Percentiles rank a stretch among this genome's conserved stretches.
phyloP scores from a whole-genome alignment of 495 filamentous ascomycete genomes.

The Neurospora sp. region DNA sequence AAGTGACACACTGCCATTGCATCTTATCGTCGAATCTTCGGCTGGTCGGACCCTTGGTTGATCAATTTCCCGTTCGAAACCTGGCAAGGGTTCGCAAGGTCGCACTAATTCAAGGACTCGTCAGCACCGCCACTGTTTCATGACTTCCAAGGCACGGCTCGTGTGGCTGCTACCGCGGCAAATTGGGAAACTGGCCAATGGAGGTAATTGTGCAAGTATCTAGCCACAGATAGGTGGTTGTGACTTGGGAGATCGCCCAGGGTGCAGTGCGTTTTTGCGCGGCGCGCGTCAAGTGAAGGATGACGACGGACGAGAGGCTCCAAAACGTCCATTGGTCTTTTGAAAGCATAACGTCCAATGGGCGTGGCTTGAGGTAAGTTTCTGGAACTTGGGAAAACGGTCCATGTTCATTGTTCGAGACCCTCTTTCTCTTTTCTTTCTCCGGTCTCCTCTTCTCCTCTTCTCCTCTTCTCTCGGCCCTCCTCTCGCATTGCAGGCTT shows the following conservation, averaged over 20 bases:
- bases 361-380: not conserved
- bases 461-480: not conserved
- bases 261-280: not conserved
- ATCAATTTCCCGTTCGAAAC: conserved; percentile 16
- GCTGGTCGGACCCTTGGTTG: conserved; percentile 6
- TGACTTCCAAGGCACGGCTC: not conserved
- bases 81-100: not conserved
- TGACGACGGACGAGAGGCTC: not conserved
- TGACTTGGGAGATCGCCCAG: not conserved
- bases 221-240: not conserved
- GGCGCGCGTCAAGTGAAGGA: not conserved
- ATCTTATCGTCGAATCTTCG: not conserved
- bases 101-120: not conserved
- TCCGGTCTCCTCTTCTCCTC: not conserved
- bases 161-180: not conserved
- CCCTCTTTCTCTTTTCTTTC: not conserved
- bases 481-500: not conserved
- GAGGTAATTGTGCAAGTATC: not conserved
- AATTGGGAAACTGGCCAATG: not conserved
- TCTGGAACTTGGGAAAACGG: not conserved
- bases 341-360: not conserved
- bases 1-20: not conserved
- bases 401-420: not conserved
- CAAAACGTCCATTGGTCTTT: not conserved
- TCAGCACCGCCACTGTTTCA: conserved; percentile 22